Evolutionary conservation across 345 rosid genomes (phyloP), one percentile per base, ranked within the genome.

Genomic region (Arabis hirsuta): DNA sequence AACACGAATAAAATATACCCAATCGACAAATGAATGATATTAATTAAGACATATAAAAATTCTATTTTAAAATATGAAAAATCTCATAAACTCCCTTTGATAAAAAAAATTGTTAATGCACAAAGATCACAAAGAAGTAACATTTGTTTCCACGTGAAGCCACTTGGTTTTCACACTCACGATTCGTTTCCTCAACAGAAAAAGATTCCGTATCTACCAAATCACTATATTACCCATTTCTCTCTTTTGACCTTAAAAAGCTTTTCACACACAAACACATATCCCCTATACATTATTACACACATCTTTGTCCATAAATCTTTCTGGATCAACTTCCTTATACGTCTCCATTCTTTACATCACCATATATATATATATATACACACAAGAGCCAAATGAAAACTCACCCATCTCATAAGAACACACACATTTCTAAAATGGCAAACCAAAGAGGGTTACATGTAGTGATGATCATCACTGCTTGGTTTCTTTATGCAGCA

Each of bases 401-500:
- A 46, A 36, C 43, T 27, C 57, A 64, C 12, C 41, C 44, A 38
- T 48, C 46, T 58, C 67, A 6, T 5, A 42, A 7, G 7, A 9
- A 27, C 19, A 7, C 16, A 56, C 12, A 46, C 52, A 19, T 44
- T 55, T 19, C 26, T 55, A 19, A 62, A 55, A 76, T 69, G 75
- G 61, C 71, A 26, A 47, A 62, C 41, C 75, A 76, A 46, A 39
- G 12, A 62, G n/a, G 44, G 8, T 46, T 62, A 54, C 56, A 62
- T 29, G 54, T 61, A 5, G 12, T 47, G 62, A 51, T 76, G 59
- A 69, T 76, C 29, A 47, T 69, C 71, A 41, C 61, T 6, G 7
- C 11, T 55, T 69, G 36, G 71, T 20, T 77, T 77, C 76, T 71
- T 52, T 57, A 58, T 44, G 11, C 29, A 51, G 27, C 72, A 57